phyloP scores from a whole-genome alignment of 768 basidiomycete genomes.

The Hemileccinum impolitum region DNA sequence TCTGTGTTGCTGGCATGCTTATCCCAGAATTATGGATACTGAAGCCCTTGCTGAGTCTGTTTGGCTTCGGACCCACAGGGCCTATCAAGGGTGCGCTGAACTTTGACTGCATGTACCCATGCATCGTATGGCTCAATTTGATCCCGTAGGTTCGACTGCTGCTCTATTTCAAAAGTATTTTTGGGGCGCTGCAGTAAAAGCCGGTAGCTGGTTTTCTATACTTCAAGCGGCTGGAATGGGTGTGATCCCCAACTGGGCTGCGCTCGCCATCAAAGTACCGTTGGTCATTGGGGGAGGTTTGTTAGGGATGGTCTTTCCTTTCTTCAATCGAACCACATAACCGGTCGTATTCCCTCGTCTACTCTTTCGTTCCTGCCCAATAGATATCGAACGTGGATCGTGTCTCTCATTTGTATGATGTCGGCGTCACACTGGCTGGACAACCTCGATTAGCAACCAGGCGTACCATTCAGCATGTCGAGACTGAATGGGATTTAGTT shows the following conservation, averaged over 20 bases:
- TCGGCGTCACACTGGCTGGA: too few relatives aligned
- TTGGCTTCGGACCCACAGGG: constrained; percentile 18
- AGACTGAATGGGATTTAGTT: too few relatives aligned
- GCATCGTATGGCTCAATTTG: neutral
- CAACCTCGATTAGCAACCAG: too few relatives aligned
- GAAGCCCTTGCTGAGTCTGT: constrained; percentile 5
- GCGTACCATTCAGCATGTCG: too few relatives aligned
- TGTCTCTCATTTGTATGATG: too few relatives aligned
- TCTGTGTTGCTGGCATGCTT: constrained; percentile 3
- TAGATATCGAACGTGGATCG: too few relatives aligned
- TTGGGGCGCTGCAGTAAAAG: constrained; percentile 1
- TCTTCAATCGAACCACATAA: neutral
- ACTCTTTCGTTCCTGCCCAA: too few relatives aligned
- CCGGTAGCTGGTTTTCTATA: constrained; percentile 12
- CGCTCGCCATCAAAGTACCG: neutral
- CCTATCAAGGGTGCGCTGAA: constrained; percentile 10
- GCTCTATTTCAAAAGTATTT: constrained; percentile 8
- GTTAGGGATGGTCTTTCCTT: neutral
- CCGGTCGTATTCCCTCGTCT: too few relatives aligned
- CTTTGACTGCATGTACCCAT: too few relatives aligned
- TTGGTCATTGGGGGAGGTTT: neutral
- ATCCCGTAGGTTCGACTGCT: constrained; percentile 10
- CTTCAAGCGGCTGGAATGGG: constrained; percentile 17
- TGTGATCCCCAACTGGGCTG: constrained; percentile 2
- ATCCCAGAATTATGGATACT: constrained; percentile 17